phyloP scores from a whole-genome alignment of 257 asterid species.

The Scutellaria galericulata region DNA sequence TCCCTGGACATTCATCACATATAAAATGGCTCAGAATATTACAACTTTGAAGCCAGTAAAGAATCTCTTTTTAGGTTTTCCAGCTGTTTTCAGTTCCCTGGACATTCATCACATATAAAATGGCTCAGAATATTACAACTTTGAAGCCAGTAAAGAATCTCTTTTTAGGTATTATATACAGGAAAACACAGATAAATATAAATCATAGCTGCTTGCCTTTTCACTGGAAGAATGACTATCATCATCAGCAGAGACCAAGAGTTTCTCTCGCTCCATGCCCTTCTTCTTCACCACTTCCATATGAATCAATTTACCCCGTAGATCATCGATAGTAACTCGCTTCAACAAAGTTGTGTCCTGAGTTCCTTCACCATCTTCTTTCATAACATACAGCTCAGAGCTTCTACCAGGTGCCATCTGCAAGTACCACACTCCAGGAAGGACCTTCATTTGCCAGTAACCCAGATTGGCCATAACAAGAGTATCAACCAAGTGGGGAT shows the following conservation, averaged over 20 bases:
- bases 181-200: slow-evolving; percentile 15
- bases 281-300: slow-evolving; percentile 89
- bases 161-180: slow-evolving; percentile 15
- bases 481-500: slow-evolving; percentile 93
- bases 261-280: slow-evolving; percentile 86
- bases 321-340: slow-evolving; percentile 77
- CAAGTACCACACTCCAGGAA: slow-evolving; percentile 97
- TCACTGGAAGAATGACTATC: slow-evolving; percentile 49
- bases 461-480: slow-evolving; percentile 99
- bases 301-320: slow-evolving; percentile 87
- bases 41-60: slow-evolving; percentile 17
- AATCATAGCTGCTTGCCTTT: slow-evolving; percentile 46
- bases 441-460: slow-evolving; percentile 98
- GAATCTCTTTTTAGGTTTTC: slow-evolving; percentile 24
- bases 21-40: slow-evolving; percentile 20
- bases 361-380: slow-evolving; percentile 68
- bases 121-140: slow-evolving; percentile 3
- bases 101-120: slow-evolving; percentile 33
- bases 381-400: slow-evolving; percentile 86
- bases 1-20: slow-evolving; percentile 51
- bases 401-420: slow-evolving; percentile 98
- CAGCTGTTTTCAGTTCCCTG: slow-evolving; percentile 74
- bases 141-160: slow-evolving; percentile 15
- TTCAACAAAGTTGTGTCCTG: slow-evolving; percentile 59
- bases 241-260: slow-evolving; percentile 71